phyloP scores from a whole-genome alignment of 306 rosid species.

The Inga leiocalycina region DNA sequence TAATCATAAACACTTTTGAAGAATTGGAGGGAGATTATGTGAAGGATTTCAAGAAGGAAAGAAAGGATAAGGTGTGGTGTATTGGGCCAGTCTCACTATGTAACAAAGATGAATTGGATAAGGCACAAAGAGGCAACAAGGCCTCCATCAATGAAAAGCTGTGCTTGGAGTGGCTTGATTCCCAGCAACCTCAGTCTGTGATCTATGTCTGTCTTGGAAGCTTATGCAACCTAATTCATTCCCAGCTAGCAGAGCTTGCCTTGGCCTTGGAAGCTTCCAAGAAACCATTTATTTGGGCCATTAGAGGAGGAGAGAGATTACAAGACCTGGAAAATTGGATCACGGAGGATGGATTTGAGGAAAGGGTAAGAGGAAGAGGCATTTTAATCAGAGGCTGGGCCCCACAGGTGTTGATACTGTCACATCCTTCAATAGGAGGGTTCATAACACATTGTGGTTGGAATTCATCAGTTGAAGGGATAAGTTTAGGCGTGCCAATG shows the following conservation, averaged over 20 bases:
- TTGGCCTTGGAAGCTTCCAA: constrained; percentile 64
- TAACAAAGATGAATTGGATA: constrained; percentile 46
- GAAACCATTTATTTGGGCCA: constrained; percentile 68
- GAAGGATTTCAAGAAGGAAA: constrained; percentile 30
- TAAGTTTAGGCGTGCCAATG: constrained; percentile 60
- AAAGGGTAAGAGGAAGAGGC: constrained; percentile 38
- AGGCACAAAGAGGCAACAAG: constrained; percentile 59
- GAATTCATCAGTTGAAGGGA: constrained; percentile 63
- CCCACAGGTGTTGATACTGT: constrained; percentile 56
- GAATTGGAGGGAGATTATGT: constrained; percentile 52
- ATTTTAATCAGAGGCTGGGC: constrained; percentile 62
- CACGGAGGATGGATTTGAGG: constrained; percentile 49
- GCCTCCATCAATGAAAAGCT: constrained; percentile 39
- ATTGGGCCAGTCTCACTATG: constrained; percentile 61
- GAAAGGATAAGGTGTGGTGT: constrained; percentile 52
- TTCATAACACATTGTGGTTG: constrained; percentile 69
- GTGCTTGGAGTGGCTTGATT: constrained; percentile 60
- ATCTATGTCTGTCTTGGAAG: constrained; percentile 74
- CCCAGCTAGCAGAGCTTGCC: constrained; percentile 56
- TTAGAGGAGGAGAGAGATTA: constrained; percentile 40
- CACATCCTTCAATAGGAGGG: constrained; percentile 59
- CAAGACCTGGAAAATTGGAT: constrained; percentile 54
- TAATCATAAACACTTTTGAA: constrained; percentile 49
- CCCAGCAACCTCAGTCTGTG: constrained; percentile 41
- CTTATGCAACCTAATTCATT: constrained; percentile 42